Conservation (phyloP, 1,284 basidiomycete genomes). For the Leccinum huronense region DNA sequence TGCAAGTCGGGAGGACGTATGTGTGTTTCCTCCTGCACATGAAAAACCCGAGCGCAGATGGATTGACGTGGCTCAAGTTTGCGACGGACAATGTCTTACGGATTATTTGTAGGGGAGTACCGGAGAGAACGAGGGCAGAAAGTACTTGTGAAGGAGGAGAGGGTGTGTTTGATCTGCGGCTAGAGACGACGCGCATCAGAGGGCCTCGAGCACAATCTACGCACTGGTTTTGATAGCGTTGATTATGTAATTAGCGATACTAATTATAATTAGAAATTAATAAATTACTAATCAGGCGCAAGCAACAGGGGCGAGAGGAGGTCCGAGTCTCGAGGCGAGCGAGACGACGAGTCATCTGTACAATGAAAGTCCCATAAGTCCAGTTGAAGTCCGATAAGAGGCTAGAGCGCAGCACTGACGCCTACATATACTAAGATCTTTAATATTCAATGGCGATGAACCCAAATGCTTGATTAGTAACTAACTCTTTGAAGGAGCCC, state of each 20-base stretch:
- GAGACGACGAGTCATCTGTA: too few relatives aligned
- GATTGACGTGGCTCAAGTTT: conserved; percentile 29
- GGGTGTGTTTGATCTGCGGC: neutral
- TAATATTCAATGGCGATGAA: too few relatives aligned
- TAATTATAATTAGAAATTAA: too few relatives aligned
- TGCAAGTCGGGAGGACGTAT: conserved; percentile 22
- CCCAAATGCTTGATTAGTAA: too few relatives aligned
- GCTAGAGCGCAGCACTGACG: too few relatives aligned
- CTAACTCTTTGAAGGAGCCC: too few relatives aligned
- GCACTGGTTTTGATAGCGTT: neutral
- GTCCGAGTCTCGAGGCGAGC: too few relatives aligned
- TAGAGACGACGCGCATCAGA: neutral
- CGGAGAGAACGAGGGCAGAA: neutral
- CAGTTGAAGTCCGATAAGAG: too few relatives aligned
- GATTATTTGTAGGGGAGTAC: conserved; percentile 8
- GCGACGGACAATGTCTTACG: conserved; percentile 26
- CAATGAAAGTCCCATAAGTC: too few relatives aligned
- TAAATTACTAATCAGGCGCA: too few relatives aligned
- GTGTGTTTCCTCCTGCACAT: conserved; percentile 27
- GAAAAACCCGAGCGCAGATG: conserved; percentile 4
- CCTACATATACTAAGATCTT: too few relatives aligned
- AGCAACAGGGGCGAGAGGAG: too few relatives aligned
- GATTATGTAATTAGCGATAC: neutral
- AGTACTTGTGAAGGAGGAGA: neutral
- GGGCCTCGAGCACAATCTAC: neutral